Evolutionary conservation across 495 filamentous ascomycete species (phyloP), one percentile per base, ranked within the genome.

Genomic region (Jackrogersella minutella): DNA sequence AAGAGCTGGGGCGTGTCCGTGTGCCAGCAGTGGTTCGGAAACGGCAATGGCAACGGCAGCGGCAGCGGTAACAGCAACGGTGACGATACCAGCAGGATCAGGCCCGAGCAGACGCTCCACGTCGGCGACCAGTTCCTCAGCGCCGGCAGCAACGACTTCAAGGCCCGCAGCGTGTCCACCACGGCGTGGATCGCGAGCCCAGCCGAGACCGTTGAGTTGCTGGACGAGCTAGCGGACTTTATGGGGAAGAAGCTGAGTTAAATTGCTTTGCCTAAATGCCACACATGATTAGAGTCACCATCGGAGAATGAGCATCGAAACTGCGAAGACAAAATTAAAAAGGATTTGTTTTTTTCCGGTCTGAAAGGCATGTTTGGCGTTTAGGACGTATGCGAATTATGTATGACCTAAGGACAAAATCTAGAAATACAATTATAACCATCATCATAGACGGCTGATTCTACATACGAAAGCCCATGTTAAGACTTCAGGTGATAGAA

Each of bases 141-240:
- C 26, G 96, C 93, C 8, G 96, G 96, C 0, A 93, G 93, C 3
- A 99, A 99, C 77, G 96, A 98, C 74, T 98, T 98, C 79, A 95
- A 97, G 82, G 93, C 85, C 14, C 73, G 86, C 49, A 85, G 81
- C 64, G 85, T 87, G n/a, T 85, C 84, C 7, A 88, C 85, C 4
- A 88, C 86, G 19, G 85, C 86, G 4, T 99, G 95, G 96, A 97
- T 99, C 63, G 93, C 96, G 10, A 97, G 82, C 71, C 95, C 95
- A 0, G 80, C 84, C 1, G 96, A 99, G 80, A 98, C 96, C 33
- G 90, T 97, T 5, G 85, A 89, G 66, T 77, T 97, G 56, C 76
- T 98, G 44, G 93, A 97, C 72, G 93, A 98, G 79, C 77, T 97
- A 73, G 80, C 77, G 5, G 84, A 85, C 40, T 66, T 84, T 64